Evolutionary conservation across 371 early-diverging fungal genomes (phyloP), one percentile per base, ranked within the genome.

Genomic region (Choanephora cucurbitarum): DNA sequence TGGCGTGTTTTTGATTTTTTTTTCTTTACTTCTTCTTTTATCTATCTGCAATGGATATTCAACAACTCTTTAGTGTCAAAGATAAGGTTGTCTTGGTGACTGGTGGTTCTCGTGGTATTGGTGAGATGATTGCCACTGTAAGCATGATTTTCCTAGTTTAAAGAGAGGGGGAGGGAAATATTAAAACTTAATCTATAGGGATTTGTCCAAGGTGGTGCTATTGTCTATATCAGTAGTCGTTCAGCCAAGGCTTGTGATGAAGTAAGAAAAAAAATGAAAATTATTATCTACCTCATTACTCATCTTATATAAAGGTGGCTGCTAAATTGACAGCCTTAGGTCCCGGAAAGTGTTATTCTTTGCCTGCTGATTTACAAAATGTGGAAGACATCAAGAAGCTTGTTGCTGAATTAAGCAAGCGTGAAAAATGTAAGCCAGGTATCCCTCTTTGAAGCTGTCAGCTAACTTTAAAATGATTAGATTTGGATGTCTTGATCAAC

Each of bases 81-180:
- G 90, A 82, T 63, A 95, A 94, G 73, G 89, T 95, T 5, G 95
- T 92, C 13, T 81, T 96, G 28, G 88, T 96, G 18, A 96, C 95
- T 17, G 96, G 96, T 51, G 96, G 96, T 24, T 86, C 89, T 44
- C 79, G 89, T 44, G 91, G 91, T 34, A 81, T 87, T 52, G 91
- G 91, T 22, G 76, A 83, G 62, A 87, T 89, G 87, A 84, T 90
- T 52, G 83, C 86, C 21, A 76, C 80, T 13, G 77, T 76, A 65
- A 57, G 56, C 57, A 44, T n/a, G n/a, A n/a, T 56, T 13, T 18
- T 28, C 1, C 40, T 40, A n/a, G 9, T 10, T 23, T 10, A 15
- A 34, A 42, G 10, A 47, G 15, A 37, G 28, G 0, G 34, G 23
- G 5, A 17, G 13, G 40, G 28, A 51, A 11, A 28, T 31, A 37